Evolutionary conservation across 306 rosid species (phyloP).

Genomic region (Senna tora): DNA sequence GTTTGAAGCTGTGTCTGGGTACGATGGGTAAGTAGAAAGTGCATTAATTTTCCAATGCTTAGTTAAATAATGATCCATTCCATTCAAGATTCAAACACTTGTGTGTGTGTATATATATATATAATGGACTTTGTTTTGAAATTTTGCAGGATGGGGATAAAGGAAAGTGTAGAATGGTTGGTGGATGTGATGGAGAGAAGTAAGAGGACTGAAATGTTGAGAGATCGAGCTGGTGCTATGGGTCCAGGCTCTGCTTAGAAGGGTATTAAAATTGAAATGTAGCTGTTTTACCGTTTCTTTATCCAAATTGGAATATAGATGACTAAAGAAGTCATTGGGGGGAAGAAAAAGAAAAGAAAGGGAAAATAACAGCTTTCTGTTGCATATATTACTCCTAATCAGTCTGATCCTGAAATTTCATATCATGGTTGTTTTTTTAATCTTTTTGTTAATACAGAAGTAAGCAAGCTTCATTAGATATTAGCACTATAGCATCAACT

Average conservation of each 20-base stretch:
- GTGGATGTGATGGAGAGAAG: conserved; percentile 97
- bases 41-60: conserved; percentile 30
- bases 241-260: conserved; percentile 62
- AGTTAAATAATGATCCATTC: conserved; percentile 28
- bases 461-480: conserved; percentile 25
- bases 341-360: not conserved
- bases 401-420: conserved; percentile 32
- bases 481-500: conserved; percentile 22
- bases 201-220: conserved; percentile 91
- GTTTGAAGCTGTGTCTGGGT: conserved; percentile 95
- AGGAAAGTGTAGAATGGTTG: conserved; percentile 89
- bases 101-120: not conserved
- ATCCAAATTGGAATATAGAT: conserved; percentile 45
- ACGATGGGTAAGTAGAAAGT: conserved; percentile 74
- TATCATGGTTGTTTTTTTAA: conserved; percentile 27
- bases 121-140: conserved; percentile 17
- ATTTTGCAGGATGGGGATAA: conserved; percentile 81
- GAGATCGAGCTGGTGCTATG: conserved; percentile 72
- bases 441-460: conserved; percentile 19
- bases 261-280: conserved; percentile 17
- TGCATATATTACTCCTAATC: conserved; percentile 24
- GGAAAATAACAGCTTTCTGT: conserved; percentile 11
- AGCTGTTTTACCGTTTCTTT: conserved; percentile 39
- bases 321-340: conserved; percentile 3
- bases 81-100: too few relatives aligned